Conservation (phyloP, 257 asterid genomes). For the Solanum chaucha region DNA sequence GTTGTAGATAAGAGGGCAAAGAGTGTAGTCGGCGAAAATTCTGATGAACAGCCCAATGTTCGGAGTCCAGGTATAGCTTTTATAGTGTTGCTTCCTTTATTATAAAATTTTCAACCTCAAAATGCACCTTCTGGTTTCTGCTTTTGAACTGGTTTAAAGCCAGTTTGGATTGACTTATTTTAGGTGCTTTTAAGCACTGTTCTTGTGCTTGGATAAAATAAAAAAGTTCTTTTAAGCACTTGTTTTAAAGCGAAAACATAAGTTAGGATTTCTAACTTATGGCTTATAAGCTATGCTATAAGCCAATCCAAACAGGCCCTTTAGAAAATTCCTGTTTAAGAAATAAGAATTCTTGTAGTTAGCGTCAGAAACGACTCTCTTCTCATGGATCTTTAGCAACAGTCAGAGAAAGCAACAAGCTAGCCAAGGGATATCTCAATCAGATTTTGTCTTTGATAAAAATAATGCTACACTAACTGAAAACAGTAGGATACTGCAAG, state of each 20-base stretch:
- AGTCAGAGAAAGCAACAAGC: constrained; percentile 26
- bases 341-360: neutral
- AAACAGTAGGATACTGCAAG: constrained; percentile 9
- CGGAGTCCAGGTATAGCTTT: constrained; percentile 42
- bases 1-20: constrained; percentile 94
- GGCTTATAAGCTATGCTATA: neutral
- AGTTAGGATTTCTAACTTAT: neutral
- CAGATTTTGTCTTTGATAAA: constrained; percentile 34
- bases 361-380: constrained; percentile 38
- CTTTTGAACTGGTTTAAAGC: neutral
- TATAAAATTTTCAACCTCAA: neutral
- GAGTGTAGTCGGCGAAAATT: constrained; percentile 75
- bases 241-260: neutral
- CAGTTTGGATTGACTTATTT: neutral
- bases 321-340: neutral
- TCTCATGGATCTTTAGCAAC: constrained; percentile 36
- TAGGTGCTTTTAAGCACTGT: neutral
- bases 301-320: neutral
- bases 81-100: neutral
- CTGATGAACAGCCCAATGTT: constrained; percentile 55
- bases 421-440: constrained; percentile 30
- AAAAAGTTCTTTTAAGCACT: neutral
- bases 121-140: neutral
- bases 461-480: constrained; percentile 17
- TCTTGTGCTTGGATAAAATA: neutral